Evolutionary conservation across 495 filamentous ascomycete species (phyloP).

Genomic region (Aspergillus saccharolyticus): DNA sequence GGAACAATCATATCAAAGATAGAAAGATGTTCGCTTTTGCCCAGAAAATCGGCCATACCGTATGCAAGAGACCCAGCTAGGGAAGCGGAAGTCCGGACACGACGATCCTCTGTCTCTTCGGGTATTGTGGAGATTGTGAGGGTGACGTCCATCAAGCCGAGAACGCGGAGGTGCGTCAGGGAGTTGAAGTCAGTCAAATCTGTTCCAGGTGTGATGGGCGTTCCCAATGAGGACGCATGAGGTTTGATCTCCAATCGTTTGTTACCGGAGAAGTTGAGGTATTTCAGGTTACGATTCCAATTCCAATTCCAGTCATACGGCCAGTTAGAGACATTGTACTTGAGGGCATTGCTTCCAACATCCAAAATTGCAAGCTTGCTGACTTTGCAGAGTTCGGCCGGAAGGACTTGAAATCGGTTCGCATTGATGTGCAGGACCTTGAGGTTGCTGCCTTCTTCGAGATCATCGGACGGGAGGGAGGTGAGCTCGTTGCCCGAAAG

Average conservation of each 20-base stretch:
- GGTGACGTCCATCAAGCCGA: constrained; percentile 98
- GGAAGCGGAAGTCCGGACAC: constrained; percentile 93
- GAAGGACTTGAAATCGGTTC: constrained; percentile 95
- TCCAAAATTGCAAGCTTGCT: constrained; percentile 86
- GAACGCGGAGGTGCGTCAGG: constrained; percentile 76
- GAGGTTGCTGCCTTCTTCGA: constrained; percentile 79
- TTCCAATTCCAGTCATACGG: constrained; percentile 99
- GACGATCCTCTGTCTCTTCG: constrained; percentile 89
- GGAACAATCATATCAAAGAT: constrained; percentile 98
- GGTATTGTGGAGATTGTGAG: constrained; percentile 87
- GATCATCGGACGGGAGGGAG: constrained; percentile 85
- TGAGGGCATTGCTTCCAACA: constrained; percentile 92
- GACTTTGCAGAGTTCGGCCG: constrained; percentile 91
- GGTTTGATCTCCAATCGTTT: constrained; percentile 96
- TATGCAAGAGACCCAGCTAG: constrained; percentile 82
- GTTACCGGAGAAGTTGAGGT: constrained; percentile 95
- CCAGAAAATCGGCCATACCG: constrained; percentile 97
- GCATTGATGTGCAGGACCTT: constrained; percentile 92
- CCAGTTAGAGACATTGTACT: constrained; percentile 99
- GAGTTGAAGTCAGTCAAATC: constrained; percentile 90
- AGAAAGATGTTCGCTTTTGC: constrained; percentile 87
- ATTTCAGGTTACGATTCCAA: constrained; percentile 89
- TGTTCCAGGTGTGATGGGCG: constrained; percentile 49
- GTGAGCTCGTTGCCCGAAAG: constrained; percentile 93
- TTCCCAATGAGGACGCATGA: constrained; percentile 50